These are phyloP conservation scores for Plantago major DNA, from an alignment of 257 asterid genomes.

Conservation along the genomic window DNA sequence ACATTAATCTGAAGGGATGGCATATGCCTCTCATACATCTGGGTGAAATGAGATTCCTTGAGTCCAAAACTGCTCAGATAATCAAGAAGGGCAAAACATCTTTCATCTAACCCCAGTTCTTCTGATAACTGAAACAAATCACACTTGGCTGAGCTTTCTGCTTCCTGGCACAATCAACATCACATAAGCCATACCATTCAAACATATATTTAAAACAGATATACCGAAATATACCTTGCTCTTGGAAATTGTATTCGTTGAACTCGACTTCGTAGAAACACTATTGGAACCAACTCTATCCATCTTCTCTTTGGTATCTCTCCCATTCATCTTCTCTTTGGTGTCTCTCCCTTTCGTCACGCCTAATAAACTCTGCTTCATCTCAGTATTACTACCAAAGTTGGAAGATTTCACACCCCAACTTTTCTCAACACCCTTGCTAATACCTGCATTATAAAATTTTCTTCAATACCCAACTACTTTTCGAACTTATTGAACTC, in stretches of 20 bases:
- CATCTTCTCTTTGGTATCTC: conserved; percentile 20
- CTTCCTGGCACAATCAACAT: conserved; percentile 45
- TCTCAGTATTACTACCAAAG: conserved; percentile 28
- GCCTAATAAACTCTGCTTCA: conserved; percentile 24
- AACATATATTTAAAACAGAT: conserved; percentile 14
- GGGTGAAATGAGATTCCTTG: conserved; percentile 73
- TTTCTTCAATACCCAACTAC: conserved; percentile 3
- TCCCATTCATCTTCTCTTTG: conserved; percentile 27
- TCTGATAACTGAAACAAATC: conserved; percentile 51
- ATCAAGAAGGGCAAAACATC: conserved; percentile 78
- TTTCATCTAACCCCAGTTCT: conserved; percentile 75
- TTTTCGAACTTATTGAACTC: not conserved
- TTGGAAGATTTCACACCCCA: conserved; percentile 27
- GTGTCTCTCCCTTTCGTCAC: conserved; percentile 28
- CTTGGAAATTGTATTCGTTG: conserved; percentile 25
- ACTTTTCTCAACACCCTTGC: conserved; percentile 23
- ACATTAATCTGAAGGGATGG: conserved; percentile 86
- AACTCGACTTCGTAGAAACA: conserved; percentile 21
- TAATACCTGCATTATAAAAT: conserved; percentile 36
- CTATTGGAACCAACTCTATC: conserved; percentile 18
- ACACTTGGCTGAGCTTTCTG: conserved; percentile 28
- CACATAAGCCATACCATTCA: conserved; percentile 9
- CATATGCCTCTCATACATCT: conserved; percentile 95
- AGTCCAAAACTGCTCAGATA: conserved; percentile 78
- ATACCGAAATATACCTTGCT: conserved; percentile 38